Evolutionary conservation across 345 rosid genomes (phyloP), one percentile per base, ranked within the genome.

Genomic region (Populus simonii): DNA sequence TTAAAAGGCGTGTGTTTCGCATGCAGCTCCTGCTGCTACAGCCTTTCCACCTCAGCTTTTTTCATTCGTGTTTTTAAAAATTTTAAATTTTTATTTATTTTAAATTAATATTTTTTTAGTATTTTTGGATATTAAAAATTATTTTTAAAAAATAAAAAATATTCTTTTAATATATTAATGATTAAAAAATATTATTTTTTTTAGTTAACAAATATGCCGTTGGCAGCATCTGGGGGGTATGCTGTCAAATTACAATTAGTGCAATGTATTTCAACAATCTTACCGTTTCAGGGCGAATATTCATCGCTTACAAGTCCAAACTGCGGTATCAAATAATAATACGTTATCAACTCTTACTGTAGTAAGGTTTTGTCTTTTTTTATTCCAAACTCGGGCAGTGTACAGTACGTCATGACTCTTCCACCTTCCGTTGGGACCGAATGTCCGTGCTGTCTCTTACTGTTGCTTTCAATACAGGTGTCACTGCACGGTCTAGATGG

Each of bases 341-440:
- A 6, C 59, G 0, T 10, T 0, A 57, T n/a, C 63, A n/a, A 57
- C 63, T 57, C 27, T 68, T 11, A 20, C 62, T 4, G 22, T 13
- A 29, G 47, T 8, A 25, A 62, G 4, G 18, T 39, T 15, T 12
- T 47, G 53, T 47, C 53, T 16, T 47, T 47, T 5, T 39, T 39
- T 1, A 47, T 15, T 47, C 12, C 18, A 47, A 47, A 13, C 18
- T 15, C 12, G 6, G 5, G 45, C 36, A 6, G 5, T 43, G 36
- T 33, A 0, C 36, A 4, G 51, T 73, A n/a, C 4, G 29, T 29
- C 22, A 49, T 51, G 63, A 67, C 53, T 20, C 63, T 67, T 67
- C 33, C n/a, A 33, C 62, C 78, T 67, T 75, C 57, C 67, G 49
- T 75, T 49, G 18, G 23, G 33, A 59, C 29, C 45, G 38, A 29